Evolutionary conservation across 257 asterid genomes (phyloP).

Genomic region (Plantago ovata): DNA sequence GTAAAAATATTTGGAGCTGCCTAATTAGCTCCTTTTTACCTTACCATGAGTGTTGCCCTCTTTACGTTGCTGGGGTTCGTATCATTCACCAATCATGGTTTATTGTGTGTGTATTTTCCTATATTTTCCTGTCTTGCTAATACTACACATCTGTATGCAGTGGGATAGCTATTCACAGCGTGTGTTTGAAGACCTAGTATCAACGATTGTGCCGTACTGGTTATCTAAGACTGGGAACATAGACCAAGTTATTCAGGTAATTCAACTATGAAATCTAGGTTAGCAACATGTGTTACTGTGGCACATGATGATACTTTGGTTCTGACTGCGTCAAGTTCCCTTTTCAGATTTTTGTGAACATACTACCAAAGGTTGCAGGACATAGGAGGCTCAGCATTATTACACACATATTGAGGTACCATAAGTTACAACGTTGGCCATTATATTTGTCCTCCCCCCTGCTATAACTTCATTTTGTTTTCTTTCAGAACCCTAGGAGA

Average conservation of each 20-base stretch:
- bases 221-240: slow-evolving; percentile 48
- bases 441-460: slow-evolving; percentile 1
- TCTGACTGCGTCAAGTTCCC: slow-evolving; percentile 21
- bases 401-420: slow-evolving; percentile 64
- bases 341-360: slow-evolving; percentile 64
- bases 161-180: slow-evolving; percentile 84
- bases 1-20: not conserved
- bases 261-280: slow-evolving; percentile 7
- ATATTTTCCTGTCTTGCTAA: not conserved
- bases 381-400: slow-evolving; percentile 64
- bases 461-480: slow-evolving; percentile 23
- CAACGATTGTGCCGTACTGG: slow-evolving; percentile 91
- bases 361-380: slow-evolving; percentile 74
- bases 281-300: not conserved
- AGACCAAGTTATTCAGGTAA: slow-evolving; percentile 82
- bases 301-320: not conserved
- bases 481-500: slow-evolving; percentile 77
- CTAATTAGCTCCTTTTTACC: slow-evolving; percentile 1
- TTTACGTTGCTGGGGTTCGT: slow-evolving; percentile 14
- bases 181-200: slow-evolving; percentile 80
- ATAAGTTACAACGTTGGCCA: slow-evolving; percentile 14
- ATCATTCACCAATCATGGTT: not conserved
- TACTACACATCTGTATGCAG: slow-evolving; percentile 37
- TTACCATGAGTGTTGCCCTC: not conserved
- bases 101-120: too few species aligned